Evolutionary conservation across 345 rosid genomes (phyloP), one percentile per base, ranked within the genome.

Genomic region (Gynandropsis gynandra): DNA sequence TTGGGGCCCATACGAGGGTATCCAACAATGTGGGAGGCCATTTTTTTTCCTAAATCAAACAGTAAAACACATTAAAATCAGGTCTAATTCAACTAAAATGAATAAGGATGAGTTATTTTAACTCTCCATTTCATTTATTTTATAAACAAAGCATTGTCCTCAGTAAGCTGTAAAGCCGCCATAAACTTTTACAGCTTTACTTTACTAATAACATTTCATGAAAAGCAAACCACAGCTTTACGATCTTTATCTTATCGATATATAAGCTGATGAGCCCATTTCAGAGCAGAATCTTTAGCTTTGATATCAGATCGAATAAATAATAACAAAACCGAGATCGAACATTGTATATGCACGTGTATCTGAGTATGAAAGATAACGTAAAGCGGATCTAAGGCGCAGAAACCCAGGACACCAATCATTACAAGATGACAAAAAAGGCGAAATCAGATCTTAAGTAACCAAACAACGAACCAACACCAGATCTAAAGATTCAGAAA

Each of bases 1-100:
- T 87, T 90, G 48, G 98, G 96, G 48, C 98, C 98, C 98, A 90
- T 92, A 19, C 96, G 95, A 19, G 98, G 98, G 35, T 92, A 92
- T 77, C 98, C 96, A 78, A 87, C 98, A 76, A 90, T 75, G 79
- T 90, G 98, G 10, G 96, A 84, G 6, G 93, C 95, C 98, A 90
- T 90, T 72, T 24, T 60, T 59, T 66, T 54, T 71, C 47, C 71
- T 66, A 65, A 47, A 19, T 24, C 15, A 50, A 16, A 52, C 19
- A 44, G 16, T 29, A 14, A 14, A 20, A n/a, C 41, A 35, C 34
- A 42, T 10, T 19, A 9, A 60, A 6, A 62, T 56, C 47, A 62
- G 19, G 7, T 10, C 16, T 12, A 19, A 65, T 36, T 56, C 36
- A 38, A 18, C 16, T 42, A 46, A 31, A 38, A 18, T 10, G n/a